Percentiles rank a stretch among this genome's conserved stretches.
Conservation (phyloP, 2,329 filamentous ascomycete genomes). For the Mollisia scopiformis region DNA sequence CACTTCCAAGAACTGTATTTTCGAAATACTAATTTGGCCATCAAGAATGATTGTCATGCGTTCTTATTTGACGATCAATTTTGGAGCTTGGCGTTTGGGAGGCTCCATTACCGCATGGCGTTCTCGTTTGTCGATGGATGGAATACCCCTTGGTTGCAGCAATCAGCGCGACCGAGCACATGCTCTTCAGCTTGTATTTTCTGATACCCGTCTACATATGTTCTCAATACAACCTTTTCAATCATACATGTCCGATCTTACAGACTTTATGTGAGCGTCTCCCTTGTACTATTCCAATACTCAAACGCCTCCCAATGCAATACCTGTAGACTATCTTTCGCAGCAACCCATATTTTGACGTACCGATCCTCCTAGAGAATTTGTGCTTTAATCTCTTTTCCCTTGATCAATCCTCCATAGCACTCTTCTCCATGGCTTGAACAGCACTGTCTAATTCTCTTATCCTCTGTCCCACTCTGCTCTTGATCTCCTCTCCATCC, state of each 20-base stretch:
- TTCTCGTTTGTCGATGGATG: constrained; percentile 7
- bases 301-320: not conserved
- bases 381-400: not conserved
- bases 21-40: not conserved
- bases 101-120: not conserved
- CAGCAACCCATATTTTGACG: not conserved
- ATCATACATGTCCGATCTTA: constrained; percentile 1
- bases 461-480: constrained; percentile 46
- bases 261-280: not conserved
- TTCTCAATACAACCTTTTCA: not conserved
- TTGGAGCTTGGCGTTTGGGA: not conserved
- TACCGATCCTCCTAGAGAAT: no score
- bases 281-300: not conserved
- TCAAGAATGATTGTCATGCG: not conserved
- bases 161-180: constrained; percentile 5
- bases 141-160: constrained; percentile 14
- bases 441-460: constrained; percentile 49
- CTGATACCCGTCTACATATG: constrained; percentile 13
- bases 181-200: constrained; percentile 4
- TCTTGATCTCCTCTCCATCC: constrained; percentile 45
- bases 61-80: not conserved
- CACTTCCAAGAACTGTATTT: not conserved
- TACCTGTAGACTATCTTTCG: not conserved
- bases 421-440: constrained; percentile 44
- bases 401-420: constrained; percentile 37